Evolutionary conservation across 306 rosid species (phyloP), one percentile per base, ranked within the genome.

Genomic region (Sophora flavescens): DNA sequence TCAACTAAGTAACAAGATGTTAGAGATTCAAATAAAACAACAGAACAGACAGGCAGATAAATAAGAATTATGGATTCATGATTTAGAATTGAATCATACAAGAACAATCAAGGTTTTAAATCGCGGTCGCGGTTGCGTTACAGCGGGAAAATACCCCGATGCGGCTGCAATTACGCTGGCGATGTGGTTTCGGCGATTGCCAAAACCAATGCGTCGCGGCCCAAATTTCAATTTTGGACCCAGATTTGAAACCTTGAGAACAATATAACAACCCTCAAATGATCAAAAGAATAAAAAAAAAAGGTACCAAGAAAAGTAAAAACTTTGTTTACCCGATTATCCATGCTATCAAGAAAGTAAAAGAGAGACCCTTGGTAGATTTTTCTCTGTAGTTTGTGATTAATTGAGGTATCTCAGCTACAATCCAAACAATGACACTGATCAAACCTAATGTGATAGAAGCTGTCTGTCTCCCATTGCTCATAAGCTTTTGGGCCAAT

Each of bases 401-500:
- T 65, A 92, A 54, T 63, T 89, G 97, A 57, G 97, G 97, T 30
- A 92, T 80, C 87, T 92, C 97, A 64, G 96, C 96, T 28, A 85
- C 80, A 48, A 79, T 68, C 93, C 96, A 91, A 75, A 84, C 81
- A 35, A 74, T 26, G 33, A 89, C 89, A 78, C 95, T 88, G 75
- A 85, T 39, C 8, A 88, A 2, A 33, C 97, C 95, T 69, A 89
- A 81, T 42, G 77, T 61, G 35, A 82, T 32, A 7, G 97, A 91
- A 64, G 79, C 39, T 58, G 83, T 84, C 14, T 82, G 82, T 73
- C 48, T 74, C 15, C 14, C 63, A 77, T 60, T 76, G 80, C 77
- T 58, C 85, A 79, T 68, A 58, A 86, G 17, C 73, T 76, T 74
- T 65, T 44, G 9, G 22, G 58, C 79, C 90, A 86, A 85, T 68